A percentile compares a stretch with the other conserved stretches of the same genome.
Conservation (phyloP, 306 rosid genomes). For the Carpinus viminea region DNA sequence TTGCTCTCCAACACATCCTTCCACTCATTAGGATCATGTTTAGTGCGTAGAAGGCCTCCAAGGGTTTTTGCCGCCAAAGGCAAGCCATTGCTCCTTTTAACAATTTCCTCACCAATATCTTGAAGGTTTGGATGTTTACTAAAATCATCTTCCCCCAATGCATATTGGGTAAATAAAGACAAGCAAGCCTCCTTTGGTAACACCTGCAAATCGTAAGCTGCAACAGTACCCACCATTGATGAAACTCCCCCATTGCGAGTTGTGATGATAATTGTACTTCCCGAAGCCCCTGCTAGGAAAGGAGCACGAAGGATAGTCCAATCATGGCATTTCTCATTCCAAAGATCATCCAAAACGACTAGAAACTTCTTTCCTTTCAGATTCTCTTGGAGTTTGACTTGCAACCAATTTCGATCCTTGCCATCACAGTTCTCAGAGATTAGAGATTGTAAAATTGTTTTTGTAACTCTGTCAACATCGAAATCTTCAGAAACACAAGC, state of each 20-base stretch:
- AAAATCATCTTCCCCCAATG: not conserved
- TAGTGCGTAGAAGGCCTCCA: not conserved
- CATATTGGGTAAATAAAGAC: not conserved
- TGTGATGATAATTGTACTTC: constrained; percentile 8
- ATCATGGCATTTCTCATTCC: not conserved
- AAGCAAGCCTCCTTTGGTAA: constrained; percentile 6
- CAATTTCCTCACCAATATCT: not conserved
- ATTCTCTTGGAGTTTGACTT: not conserved
- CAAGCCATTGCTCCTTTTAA: not conserved
- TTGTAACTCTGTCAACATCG: no score
- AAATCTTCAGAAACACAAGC: no score
- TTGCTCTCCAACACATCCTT: not conserved
- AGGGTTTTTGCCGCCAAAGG: constrained; percentile 6
- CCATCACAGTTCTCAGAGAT: no score
- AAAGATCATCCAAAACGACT: not conserved
- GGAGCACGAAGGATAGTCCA: constrained; percentile 1
- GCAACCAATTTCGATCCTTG: not conserved
- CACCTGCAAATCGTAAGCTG: not conserved
- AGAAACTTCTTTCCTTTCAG: not conserved
- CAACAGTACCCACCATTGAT: not conserved
- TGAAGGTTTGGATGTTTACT: not conserved
- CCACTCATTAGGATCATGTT: not conserved
- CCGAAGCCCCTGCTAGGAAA: constrained; percentile 8
- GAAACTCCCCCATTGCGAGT: constrained; percentile 3
- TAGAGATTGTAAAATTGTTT: no score